Base-by-base conservation (phyloP, 208 protist genomes). In the Trypanosoma melophagium region DNA sequence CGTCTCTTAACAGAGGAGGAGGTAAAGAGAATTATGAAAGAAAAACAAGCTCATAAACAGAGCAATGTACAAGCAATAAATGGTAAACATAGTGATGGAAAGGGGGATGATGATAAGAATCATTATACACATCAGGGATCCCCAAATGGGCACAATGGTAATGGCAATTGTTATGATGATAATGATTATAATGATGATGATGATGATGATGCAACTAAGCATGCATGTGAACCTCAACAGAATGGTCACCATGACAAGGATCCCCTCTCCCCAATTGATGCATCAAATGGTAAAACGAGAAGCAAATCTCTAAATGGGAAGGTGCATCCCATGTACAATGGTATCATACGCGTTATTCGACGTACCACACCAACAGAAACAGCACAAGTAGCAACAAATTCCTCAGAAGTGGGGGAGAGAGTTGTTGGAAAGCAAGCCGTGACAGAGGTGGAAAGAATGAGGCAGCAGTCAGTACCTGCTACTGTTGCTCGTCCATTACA, bases 301-400 rank as follows among this genome's bases (percentile, higher is more conserved):
- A 14, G 14, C 35, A 45, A 7, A 3, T 55, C 22, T 16, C 59
- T 54, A 10, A 56, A 66, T 40, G 57, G 58, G 4, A 12, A 64
- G 47, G 4, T 19, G 5, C 31, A 25, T n/a, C 54, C 65, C 3
- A 67, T 71, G 17, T 91, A 88, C 59, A 57, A 75, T 28, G 77
- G 80, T 19, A 71, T 92, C 52, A 67, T 92, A 54, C 81, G 86
- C 60, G 77, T 73, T 8, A 77, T 89, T 66, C 19, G 28, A 10
- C 24, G 45, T 14, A 60, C 21, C 8, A 28, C 41, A 45, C 13
- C 38, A 35, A 35, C 28, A 35, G 28, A 35, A 51, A n/a, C 61
- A 42, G 42, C 44, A 69, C 28, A 21, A 35, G 22, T 25, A 49
- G 35, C 28, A 14, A 42, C 47, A 52, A 12, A 24, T 17, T 35